Evolutionary conservation across 2,329 filamentous ascomycete genomes (phyloP).

Genomic region (Mariannaea elegans): DNA sequence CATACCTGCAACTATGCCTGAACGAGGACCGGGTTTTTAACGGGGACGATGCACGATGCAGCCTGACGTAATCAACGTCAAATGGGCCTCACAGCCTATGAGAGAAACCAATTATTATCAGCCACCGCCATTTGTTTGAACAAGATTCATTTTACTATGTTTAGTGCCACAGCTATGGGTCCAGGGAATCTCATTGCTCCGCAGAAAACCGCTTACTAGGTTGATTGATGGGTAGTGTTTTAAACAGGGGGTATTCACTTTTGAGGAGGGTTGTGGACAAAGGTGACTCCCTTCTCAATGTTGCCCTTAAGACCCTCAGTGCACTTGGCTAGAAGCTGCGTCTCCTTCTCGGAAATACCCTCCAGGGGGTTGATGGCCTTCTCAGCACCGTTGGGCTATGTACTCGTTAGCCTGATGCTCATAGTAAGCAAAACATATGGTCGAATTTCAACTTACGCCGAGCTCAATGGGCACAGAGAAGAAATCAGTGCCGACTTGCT

Average conservation of each 20-base stretch:
- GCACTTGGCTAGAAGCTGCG: slow-evolving; percentile 81
- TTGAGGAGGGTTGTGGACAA: slow-evolving; percentile 86
- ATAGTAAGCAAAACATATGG: slow-evolving; percentile 13
- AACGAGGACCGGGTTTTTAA: slow-evolving; percentile 16
- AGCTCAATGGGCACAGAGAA: slow-evolving; percentile 97
- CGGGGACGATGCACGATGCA: slow-evolving; percentile 27
- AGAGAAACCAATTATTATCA: slow-evolving; percentile 46
- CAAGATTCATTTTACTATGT: slow-evolving; percentile 47
- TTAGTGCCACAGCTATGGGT: slow-evolving; percentile 47
- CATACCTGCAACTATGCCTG: slow-evolving; percentile 33
- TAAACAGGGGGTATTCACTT: slow-evolving; percentile 69
- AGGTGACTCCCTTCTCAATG: slow-evolving; percentile 92
- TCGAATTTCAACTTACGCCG: slow-evolving; percentile 71
- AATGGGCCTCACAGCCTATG: slow-evolving; percentile 48
- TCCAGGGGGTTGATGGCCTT: slow-evolving; percentile 84
- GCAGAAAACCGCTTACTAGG: slow-evolving; percentile 40
- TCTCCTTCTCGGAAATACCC: slow-evolving; percentile 84
- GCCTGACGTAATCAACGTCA: slow-evolving; percentile 32
- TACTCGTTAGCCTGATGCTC: slow-evolving; percentile 42
- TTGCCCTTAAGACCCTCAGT: slow-evolving; percentile 87
- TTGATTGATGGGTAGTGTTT: slow-evolving; percentile 27
- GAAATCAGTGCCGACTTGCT: slow-evolving; percentile 87
- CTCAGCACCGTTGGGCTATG: slow-evolving; percentile 81
- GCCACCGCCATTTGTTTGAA: slow-evolving; percentile 42
- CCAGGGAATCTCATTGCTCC: slow-evolving; percentile 40